Percentiles rank a stretch among this genome's conserved stretches.
phyloP scores from a whole-genome alignment of 1,284 basidiomycete species.

The Pyrrhoderma noxium region DNA sequence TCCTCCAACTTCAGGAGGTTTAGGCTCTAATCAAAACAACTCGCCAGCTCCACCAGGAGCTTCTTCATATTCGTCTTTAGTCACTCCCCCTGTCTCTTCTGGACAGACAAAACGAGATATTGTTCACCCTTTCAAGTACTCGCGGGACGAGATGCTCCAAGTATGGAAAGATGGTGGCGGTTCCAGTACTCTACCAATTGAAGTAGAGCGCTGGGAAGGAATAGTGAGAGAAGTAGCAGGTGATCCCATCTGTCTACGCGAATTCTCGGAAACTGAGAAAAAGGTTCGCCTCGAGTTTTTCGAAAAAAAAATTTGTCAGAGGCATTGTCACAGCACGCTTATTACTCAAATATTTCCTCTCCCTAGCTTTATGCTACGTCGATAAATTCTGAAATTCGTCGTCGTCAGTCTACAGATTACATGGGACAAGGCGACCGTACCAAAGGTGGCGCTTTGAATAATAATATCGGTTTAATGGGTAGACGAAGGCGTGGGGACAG shows the following conservation, averaged over 20 bases:
- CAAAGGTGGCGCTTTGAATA: conserved; percentile 56
- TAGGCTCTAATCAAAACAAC: conserved; percentile 17
- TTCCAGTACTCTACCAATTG: conserved; percentile 62
- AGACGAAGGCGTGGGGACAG: conserved; percentile 53
- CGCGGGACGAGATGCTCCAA: conserved; percentile 76
- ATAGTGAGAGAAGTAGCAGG: conserved; percentile 69
- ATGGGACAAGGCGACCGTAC: conserved; percentile 53
- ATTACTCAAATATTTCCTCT: conserved; percentile 7
- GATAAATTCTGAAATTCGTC: conserved; percentile 74
- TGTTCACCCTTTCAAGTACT: conserved; percentile 76
- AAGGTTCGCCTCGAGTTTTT: conserved; percentile 53
- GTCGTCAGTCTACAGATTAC: conserved; percentile 69
- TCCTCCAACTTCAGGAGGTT: conserved; percentile 31
- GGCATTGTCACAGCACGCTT: conserved; percentile 16
- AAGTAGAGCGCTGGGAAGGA: conserved; percentile 81
- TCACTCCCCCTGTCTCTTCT: conserved; percentile 47
- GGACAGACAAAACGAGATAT: conserved; percentile 47
- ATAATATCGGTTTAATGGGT: conserved; percentile 49
- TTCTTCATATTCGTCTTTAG: conserved; percentile 75
- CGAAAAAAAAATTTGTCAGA: conserved; percentile 1
- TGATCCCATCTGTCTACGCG: conserved; percentile 72
- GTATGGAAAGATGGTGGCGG: conserved; percentile 79
- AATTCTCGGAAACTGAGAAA: conserved; percentile 78
- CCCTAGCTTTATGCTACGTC: conserved; percentile 61
- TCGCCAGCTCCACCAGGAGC: conserved; percentile 38